Percentiles rank a stretch among this genome's conserved stretches.
These are phyloP conservation scores for Blastobotrys proliferans DNA, from an alignment of 1,139 yeast species.

Conservation along the genomic window DNA sequence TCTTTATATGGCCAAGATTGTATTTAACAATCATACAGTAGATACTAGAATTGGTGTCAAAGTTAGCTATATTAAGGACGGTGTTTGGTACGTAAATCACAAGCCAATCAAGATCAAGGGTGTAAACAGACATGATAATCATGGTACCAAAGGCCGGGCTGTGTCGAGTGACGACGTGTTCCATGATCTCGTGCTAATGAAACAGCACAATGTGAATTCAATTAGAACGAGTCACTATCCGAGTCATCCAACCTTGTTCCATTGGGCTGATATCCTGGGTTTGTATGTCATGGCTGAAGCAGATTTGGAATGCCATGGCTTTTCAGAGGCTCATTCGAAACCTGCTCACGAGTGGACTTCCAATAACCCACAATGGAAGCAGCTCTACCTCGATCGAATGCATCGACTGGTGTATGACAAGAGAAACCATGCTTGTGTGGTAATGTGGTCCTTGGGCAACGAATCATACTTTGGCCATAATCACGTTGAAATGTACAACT, in stretches of 20 bases:
- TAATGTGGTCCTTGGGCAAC: conserved; percentile 41
- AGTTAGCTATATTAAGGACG: conserved; percentile 31
- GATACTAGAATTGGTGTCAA: conserved; percentile 35
- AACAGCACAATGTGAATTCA: conserved; percentile 37
- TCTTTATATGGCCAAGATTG: conserved; percentile 29
- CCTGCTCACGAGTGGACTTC: conserved; percentile 27
- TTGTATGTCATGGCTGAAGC: conserved; percentile 40
- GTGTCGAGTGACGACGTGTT: conserved; percentile 34
- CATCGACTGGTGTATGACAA: conserved; percentile 34
- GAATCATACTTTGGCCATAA: conserved; percentile 37
- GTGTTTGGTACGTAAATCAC: conserved; percentile 33
- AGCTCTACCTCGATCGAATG: conserved; percentile 37
- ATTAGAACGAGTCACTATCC: conserved; percentile 40
- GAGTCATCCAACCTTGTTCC: conserved; percentile 23
- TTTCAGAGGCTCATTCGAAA: conserved; percentile 17
- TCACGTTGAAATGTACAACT: conserved; percentile 33
- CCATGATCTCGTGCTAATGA: conserved; percentile 35
- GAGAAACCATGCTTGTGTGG: conserved; percentile 35
- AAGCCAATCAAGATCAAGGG: conserved; percentile 33
- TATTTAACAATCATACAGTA: conserved; percentile 19
- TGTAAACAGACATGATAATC: conserved; percentile 38
- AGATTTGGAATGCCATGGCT: conserved; percentile 40
- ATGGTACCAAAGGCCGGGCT: conserved; percentile 35
- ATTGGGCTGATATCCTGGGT: conserved; percentile 26
- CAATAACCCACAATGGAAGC: conserved; percentile 34